phyloP scores from a whole-genome alignment of 208 protist species.

The Vickermania ingenoplastis region DNA sequence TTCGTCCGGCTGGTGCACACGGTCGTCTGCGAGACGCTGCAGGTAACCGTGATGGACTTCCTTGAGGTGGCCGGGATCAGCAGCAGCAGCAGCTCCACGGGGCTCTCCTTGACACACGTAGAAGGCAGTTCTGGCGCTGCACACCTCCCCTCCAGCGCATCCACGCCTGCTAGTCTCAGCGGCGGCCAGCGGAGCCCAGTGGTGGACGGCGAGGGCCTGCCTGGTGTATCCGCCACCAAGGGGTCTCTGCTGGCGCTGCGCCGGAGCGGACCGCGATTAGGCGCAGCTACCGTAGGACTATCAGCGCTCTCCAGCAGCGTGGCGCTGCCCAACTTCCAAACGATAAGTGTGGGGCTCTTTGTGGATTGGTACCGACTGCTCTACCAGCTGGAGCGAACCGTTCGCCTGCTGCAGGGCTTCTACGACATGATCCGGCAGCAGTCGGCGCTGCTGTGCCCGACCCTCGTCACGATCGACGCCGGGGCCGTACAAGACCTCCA shows the following conservation, averaged over 20 bases:
- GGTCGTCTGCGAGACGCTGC: not conserved
- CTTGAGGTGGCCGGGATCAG: not conserved
- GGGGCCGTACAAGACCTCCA: not conserved
- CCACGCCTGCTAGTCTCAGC: not conserved
- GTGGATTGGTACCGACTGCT: constrained; percentile 10
- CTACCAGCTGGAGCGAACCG: constrained; percentile 21
- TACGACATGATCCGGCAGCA: constrained; percentile 1
- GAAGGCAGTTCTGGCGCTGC: too few relatives aligned
- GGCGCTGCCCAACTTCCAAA: not conserved
- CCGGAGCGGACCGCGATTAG: not conserved
- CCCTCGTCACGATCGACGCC: not conserved
- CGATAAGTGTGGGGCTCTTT: not conserved
- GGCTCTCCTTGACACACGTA: not conserved
- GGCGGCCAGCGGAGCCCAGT: not conserved
- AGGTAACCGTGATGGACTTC: not conserved
- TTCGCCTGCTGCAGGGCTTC: constrained; percentile 7
- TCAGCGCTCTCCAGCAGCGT: not conserved
- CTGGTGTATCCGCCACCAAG: not conserved
- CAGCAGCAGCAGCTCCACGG: not conserved
- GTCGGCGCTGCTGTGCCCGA: not conserved
- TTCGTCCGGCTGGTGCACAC: not conserved
- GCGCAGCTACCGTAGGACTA: not conserved
- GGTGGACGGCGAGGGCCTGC: not conserved
- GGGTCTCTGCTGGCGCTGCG: not conserved
- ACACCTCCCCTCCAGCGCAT: not conserved